phyloP scores from a whole-genome alignment of 2,329 filamentous ascomycete genomes.

The Colletotrichum simmondsii region DNA sequence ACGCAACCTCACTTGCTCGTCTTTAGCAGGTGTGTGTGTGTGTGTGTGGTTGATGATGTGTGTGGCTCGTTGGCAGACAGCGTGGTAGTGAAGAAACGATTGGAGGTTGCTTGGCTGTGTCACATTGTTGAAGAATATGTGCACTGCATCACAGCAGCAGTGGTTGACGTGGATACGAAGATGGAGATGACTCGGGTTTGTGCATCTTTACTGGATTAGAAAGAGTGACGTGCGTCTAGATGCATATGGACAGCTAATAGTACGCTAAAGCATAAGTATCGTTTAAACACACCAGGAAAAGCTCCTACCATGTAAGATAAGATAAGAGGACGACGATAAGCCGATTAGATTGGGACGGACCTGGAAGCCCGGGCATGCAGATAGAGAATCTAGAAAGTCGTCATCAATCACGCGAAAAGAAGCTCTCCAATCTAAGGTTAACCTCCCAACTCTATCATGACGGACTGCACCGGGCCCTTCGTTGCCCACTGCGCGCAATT shows the following conservation, averaged over 20 bases:
- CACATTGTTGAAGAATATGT: slow-evolving; percentile 31
- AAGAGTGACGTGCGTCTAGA: background rate
- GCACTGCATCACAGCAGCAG: slow-evolving; percentile 6
- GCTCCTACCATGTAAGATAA: background rate
- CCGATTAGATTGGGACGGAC: too few species aligned
- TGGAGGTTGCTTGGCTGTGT: slow-evolving; percentile 16
- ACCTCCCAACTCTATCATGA: slow-evolving; percentile 13
- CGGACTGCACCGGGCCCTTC: slow-evolving; percentile 1
- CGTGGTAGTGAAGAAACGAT: slow-evolving; percentile 26
- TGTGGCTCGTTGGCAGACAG: slow-evolving; percentile 14
- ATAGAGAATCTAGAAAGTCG: background rate
- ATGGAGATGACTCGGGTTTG: background rate
- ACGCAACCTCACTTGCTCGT: slow-evolving; percentile 8
- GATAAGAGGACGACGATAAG: background rate
- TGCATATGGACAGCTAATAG: background rate
- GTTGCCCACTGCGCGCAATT: slow-evolving; percentile 16
- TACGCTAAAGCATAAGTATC: background rate
- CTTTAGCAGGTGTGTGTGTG: background rate
- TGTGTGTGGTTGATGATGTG: background rate
- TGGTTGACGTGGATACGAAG: background rate
- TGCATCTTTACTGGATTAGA: background rate
- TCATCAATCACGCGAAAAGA: background rate
- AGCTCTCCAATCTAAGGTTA: slow-evolving; percentile 2
- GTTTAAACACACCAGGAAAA: background rate
- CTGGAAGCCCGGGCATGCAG: background rate